These are phyloP conservation scores for Phytopythium montanum DNA, from an alignment of 352 stramenopile species.

Conservation along the genomic window DNA sequence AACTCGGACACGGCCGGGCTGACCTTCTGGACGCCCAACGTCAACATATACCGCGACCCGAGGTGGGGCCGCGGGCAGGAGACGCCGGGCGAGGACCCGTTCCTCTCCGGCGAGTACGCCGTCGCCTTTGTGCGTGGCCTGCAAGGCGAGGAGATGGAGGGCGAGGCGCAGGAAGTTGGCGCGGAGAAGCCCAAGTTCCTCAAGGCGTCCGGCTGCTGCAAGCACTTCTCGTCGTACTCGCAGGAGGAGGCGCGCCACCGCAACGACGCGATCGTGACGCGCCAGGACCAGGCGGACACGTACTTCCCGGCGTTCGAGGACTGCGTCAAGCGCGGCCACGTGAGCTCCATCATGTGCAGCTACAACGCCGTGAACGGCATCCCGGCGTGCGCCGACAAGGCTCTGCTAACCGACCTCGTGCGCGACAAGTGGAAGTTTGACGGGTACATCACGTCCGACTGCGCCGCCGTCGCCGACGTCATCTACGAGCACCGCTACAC, in stretches of 20 bases:
- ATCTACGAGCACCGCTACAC: conserved; percentile 78
- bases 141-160: conserved; percentile 60
- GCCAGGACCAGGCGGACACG: conserved; percentile 87
- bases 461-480: conserved; percentile 82
- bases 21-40: conserved; percentile 91
- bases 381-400: conserved; percentile 86
- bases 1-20: conserved; percentile 71
- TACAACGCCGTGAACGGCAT: conserved; percentile 95
- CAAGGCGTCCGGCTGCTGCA: conserved; percentile 86
- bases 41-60: conserved; percentile 93
- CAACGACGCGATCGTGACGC: conserved; percentile 86
- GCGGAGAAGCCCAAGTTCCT: conserved; percentile 37
- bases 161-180: neutral
- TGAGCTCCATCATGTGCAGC: conserved; percentile 91
- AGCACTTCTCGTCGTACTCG: conserved; percentile 92
- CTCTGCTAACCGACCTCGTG: conserved; percentile 71
- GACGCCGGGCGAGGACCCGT: conserved; percentile 89
- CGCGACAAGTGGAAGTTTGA: conserved; percentile 85
- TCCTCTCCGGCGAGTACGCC: conserved; percentile 83
- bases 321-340: conserved; percentile 77
- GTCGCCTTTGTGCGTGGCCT: conserved; percentile 79
- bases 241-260: conserved; percentile 69
- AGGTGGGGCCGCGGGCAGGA: conserved; percentile 91
- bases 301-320: conserved; percentile 86
- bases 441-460: conserved; percentile 93